Percentiles rank a stretch among this genome's conserved stretches.
Evolutionary conservation across 805 yeast species (phyloP).

Genomic region (Candida peoriensis): DNA sequence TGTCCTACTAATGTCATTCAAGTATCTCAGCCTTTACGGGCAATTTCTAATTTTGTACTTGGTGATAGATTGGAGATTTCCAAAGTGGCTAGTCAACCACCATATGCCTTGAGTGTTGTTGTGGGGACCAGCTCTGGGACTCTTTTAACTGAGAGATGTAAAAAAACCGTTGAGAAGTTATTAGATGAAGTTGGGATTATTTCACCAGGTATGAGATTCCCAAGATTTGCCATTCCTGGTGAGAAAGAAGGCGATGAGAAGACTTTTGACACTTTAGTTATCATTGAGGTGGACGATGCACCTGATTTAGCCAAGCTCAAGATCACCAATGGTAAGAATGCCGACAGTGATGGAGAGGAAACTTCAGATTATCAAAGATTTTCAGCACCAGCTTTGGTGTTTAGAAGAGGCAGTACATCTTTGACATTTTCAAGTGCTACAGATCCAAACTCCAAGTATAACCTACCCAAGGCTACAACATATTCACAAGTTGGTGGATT

Average conservation of each 20-base stretch:
- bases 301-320: constrained; percentile 32
- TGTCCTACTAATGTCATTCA: constrained; percentile 36
- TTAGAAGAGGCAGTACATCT: constrained; percentile 30
- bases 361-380: constrained; percentile 18
- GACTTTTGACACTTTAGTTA: constrained; percentile 11
- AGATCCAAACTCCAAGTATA: constrained; percentile 34
- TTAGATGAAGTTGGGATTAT: constrained; percentile 54
- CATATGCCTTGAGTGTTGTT: constrained; percentile 32
- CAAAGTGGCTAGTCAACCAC: constrained; percentile 46
- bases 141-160: constrained; percentile 18
- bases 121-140: constrained; percentile 27
- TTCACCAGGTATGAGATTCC: constrained; percentile 47
- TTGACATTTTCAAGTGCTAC: constrained; percentile 20
- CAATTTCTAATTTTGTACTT: constrained; percentile 36
- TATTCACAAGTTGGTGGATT: constrained; percentile 78
- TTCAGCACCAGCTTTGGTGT: constrained; percentile 45
- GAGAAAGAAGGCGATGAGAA: constrained; percentile 16
- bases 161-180: constrained; percentile 34
- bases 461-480: constrained; percentile 36
- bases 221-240: constrained; percentile 18
- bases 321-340: constrained; percentile 6
- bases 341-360: constrained; percentile 10
- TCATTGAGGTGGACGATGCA: constrained; percentile 27
- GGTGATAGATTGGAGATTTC: constrained; percentile 49
- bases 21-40: constrained; percentile 42